Conservation (phyloP, 1,284 basidiomycete species). For the Sanghuangporus sanghuang region DNA sequence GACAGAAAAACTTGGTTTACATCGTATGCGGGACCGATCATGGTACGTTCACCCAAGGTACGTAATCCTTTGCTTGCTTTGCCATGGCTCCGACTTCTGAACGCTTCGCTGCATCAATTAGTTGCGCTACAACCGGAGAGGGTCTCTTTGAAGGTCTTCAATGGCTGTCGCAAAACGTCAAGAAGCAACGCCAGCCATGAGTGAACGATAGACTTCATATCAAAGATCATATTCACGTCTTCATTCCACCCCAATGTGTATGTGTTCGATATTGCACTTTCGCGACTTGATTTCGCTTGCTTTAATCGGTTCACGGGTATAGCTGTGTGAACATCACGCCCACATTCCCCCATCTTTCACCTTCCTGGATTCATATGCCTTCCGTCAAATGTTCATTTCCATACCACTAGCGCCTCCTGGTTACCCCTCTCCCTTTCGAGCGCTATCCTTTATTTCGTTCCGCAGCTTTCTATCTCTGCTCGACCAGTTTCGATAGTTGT, state of each 20-base stretch:
- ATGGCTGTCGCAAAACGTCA: constrained; percentile 95
- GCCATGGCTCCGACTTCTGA: neutral
- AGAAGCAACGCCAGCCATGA: constrained; percentile 71
- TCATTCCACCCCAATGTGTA: neutral
- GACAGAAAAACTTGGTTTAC: constrained; percentile 94
- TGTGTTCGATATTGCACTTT: neutral
- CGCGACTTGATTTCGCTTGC: neutral
- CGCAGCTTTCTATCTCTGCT: neutral
- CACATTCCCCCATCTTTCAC: neutral
- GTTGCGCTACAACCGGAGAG: constrained; percentile 94
- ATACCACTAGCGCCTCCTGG: constrained; percentile 2
- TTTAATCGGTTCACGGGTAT: constrained; percentile 7
- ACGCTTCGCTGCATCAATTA: constrained; percentile 27
- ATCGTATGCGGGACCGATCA: constrained; percentile 93
- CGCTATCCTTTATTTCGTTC: neutral
- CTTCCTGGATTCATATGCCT: neutral
- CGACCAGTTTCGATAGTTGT: neutral
- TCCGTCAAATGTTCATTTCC: neutral
- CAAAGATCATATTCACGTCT: neutral
- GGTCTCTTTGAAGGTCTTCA: constrained; percentile 93
- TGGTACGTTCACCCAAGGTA: constrained; percentile 99
- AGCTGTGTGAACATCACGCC: constrained; percentile 1
- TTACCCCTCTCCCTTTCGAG: neutral
- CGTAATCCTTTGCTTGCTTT: constrained; percentile 23
- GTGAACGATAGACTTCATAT: neutral